Evolutionary conservation across 169 alveolate genomes (phyloP).

Genomic region (Plasmodium fragile): DNA sequence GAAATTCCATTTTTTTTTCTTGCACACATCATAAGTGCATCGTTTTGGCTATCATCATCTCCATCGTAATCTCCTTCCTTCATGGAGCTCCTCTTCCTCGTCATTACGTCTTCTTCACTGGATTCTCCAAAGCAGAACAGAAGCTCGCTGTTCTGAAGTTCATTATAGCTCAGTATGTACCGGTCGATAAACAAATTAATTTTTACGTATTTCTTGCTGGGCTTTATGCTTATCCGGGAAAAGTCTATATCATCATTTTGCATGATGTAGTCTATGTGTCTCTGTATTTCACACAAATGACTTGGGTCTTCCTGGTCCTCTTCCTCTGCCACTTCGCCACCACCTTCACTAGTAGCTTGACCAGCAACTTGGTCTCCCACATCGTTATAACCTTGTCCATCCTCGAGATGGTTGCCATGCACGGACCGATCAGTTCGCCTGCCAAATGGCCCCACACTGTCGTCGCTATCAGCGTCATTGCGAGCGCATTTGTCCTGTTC

Average conservation of each 20-base stretch:
- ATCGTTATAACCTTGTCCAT: background rate
- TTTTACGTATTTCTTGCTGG: conserved; percentile 11
- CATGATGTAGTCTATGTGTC: conserved; percentile 29
- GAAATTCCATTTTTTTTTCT: background rate
- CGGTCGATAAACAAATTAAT: conserved; percentile 22
- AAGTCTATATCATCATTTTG: conserved; percentile 45
- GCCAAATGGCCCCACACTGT: background rate
- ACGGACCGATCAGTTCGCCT: background rate
- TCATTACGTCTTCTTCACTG: conserved; percentile 53
- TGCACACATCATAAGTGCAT: background rate
- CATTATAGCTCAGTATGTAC: conserved; percentile 28
- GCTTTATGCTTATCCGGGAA: conserved; percentile 18
- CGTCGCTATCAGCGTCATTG: background rate
- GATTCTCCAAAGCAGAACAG: conserved; percentile 72
- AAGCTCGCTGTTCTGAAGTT: conserved; percentile 36
- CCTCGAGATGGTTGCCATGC: background rate
- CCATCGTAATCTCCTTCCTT: background rate
- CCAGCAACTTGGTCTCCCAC: background rate
- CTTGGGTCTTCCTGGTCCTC: conserved; percentile 1
- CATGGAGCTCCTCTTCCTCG: background rate
- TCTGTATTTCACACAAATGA: conserved; percentile 3
- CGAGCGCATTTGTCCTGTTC: background rate
- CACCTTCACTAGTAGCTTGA: background rate
- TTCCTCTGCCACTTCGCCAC: background rate
- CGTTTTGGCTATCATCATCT: background rate